These are phyloP conservation scores for Lachancea dasiensis DNA, from an alignment of 805 yeast species.

Conservation along the genomic window DNA sequence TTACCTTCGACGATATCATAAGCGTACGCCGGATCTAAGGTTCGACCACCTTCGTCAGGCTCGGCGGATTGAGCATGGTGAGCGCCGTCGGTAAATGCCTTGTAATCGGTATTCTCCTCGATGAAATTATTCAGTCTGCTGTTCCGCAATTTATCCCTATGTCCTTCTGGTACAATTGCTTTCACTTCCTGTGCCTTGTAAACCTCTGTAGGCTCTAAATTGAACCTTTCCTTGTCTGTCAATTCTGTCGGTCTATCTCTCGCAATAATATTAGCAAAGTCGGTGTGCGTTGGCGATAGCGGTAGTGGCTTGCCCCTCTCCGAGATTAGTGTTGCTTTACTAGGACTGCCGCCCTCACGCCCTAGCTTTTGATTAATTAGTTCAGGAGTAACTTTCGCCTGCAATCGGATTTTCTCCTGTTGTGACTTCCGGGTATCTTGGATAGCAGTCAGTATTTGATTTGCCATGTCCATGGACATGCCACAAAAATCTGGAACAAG, in stretches of 20 bases:
- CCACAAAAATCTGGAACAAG: constrained; percentile 98
- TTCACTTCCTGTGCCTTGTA: background rate
- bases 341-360: background rate
- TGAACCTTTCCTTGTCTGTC: background rate
- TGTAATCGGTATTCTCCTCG: constrained; percentile 25
- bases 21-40: constrained; percentile 7
- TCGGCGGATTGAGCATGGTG: background rate
- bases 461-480: constrained; percentile 96
- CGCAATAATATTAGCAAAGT: constrained; percentile 1
- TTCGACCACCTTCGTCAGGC: background rate
- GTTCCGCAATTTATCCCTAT: constrained; percentile 8
- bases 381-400: background rate
- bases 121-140: constrained; percentile 24
- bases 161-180: constrained; percentile 6
- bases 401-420: constrained; percentile 19
- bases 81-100: constrained; percentile 26
- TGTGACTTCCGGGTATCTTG: constrained; percentile 54
- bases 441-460: constrained; percentile 77
- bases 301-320: constrained; percentile 1
- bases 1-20: background rate
- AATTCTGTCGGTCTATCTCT: background rate
- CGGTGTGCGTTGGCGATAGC: constrained; percentile 1
- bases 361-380: background rate
- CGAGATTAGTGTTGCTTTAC: background rate
- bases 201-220: background rate